phyloP scores from a whole-genome alignment of 108 stramenopile species.

The Cyclostephanos tholiformis region DNA sequence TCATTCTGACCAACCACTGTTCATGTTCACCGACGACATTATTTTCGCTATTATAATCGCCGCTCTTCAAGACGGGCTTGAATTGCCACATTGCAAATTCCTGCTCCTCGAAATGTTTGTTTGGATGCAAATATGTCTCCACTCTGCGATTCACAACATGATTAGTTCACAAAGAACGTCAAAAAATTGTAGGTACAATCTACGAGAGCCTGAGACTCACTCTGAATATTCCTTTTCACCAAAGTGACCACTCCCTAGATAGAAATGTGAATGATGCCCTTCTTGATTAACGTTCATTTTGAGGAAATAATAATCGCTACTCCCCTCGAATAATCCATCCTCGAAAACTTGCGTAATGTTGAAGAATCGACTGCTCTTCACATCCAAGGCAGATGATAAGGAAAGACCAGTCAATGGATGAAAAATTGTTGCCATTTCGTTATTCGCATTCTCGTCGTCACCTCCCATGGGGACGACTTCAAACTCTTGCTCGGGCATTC shows the following conservation, averaged over 20 bases:
- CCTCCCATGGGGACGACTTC: conserved; percentile 6
- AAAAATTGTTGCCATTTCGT: conserved; percentile 13
- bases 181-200: neutral
- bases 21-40: conserved; percentile 40
- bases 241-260: conserved; percentile 43
- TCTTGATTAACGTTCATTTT: neutral
- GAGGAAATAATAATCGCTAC: conserved; percentile 32
- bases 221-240: conserved; percentile 46
- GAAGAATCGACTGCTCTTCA: conserved; percentile 8
- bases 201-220: neutral
- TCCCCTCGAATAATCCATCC: conserved; percentile 39
- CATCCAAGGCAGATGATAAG: conserved; percentile 23
- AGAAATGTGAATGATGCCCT: neutral
- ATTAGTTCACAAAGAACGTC: too few relatives aligned
- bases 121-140: neutral
- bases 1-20: conserved; percentile 47
- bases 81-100: conserved; percentile 27
- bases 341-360: conserved; percentile 35
- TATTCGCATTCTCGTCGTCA: neutral
- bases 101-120: neutral
- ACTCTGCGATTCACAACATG: neutral
- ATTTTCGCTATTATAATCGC: neutral
- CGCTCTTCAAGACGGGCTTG: conserved; percentile 7
- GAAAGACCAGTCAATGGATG: conserved; percentile 18
- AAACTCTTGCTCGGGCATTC: conserved; percentile 34